A percentile compares a stretch with the other conserved stretches of the same genome.
Evolutionary conservation across 768 basidiomycete genomes (phyloP).

Genomic region (Mrakia blollopis): DNA sequence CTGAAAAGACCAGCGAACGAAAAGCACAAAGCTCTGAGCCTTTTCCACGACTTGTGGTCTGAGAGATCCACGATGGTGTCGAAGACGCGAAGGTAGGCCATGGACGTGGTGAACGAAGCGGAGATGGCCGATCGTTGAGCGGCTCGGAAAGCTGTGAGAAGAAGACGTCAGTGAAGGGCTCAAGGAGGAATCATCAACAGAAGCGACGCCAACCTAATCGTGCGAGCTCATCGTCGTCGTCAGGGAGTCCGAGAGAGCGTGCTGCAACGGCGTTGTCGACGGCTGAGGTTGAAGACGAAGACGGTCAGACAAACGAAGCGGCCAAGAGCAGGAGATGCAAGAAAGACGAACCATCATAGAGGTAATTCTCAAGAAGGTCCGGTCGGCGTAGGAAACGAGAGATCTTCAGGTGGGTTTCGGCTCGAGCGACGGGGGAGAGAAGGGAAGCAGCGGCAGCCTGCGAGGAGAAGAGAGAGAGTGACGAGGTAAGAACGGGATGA

Average conservation of each 20-base stretch:
- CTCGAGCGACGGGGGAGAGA: not conserved
- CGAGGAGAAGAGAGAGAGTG: not conserved
- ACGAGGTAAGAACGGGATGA: not conserved
- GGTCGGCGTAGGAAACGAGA: not conserved
- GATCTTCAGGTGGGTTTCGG: not conserved
- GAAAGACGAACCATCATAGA: not conserved
- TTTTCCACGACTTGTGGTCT: not conserved
- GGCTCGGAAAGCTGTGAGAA: not conserved
- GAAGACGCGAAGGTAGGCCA: slow-evolving; percentile 7
- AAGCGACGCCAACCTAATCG: not conserved
- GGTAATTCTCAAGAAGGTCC: not conserved
- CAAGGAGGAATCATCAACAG: not conserved
- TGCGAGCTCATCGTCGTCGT: not conserved
- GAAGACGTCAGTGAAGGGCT: not conserved
- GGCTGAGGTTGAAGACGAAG: not conserved
- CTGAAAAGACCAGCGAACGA: slow-evolving; percentile 9
- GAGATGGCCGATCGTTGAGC: slow-evolving; percentile 10
- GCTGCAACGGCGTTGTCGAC: not conserved
- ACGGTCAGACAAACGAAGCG: not conserved
- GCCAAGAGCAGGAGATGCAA: not conserved
- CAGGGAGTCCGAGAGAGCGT: not conserved
- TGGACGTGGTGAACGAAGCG: not conserved
- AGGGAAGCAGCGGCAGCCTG: not conserved
- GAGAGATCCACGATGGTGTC: slow-evolving; percentile 11
- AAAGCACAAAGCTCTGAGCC: not conserved